phyloP scores from a whole-genome alignment of 768 basidiomycete genomes.

The Auriscalpium vulgare region DNA sequence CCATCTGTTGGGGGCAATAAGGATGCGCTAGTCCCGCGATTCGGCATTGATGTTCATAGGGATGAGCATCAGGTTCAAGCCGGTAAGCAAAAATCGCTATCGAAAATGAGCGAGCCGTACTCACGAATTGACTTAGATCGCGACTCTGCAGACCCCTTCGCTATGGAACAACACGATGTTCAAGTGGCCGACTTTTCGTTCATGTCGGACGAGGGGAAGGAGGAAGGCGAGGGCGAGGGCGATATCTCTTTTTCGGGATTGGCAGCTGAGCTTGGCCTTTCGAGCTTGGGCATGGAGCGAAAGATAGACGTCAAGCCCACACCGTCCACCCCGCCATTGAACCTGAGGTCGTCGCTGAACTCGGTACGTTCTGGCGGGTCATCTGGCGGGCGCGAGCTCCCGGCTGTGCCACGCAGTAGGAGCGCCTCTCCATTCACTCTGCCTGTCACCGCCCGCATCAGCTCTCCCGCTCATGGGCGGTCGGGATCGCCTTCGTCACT shows the following conservation, averaged over 20 bases:
- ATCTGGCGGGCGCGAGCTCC: slow-evolving; percentile 4
- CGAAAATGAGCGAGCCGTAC: background rate
- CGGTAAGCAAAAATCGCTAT: slow-evolving; percentile 1
- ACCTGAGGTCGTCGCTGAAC: background rate
- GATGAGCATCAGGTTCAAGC: background rate
- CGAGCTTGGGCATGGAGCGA: background rate
- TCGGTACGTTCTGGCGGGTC: background rate
- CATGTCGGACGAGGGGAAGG: slow-evolving; percentile 15
- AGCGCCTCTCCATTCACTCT: slow-evolving; percentile 10
- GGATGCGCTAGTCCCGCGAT: slow-evolving; percentile 29
- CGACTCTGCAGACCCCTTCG: slow-evolving; percentile 22
- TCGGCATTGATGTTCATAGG: slow-evolving; percentile 19
- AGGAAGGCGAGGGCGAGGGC: slow-evolving; percentile 25
- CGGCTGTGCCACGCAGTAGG: slow-evolving; percentile 4
- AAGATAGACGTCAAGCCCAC: background rate
- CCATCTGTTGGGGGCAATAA: slow-evolving; percentile 9
- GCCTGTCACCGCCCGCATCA: background rate
- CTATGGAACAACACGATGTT: slow-evolving; percentile 22
- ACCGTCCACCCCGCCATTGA: slow-evolving; percentile 11
- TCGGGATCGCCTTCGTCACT: slow-evolving; percentile 6
- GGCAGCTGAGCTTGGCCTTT: slow-evolving; percentile 13
- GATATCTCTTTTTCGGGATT: slow-evolving; percentile 29
- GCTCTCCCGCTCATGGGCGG: background rate
- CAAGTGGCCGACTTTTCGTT: slow-evolving; percentile 21
- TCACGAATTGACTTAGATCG: slow-evolving; percentile 14